A percentile compares a stretch with the other conserved stretches of the same genome.
Evolutionary conservation across 768 basidiomycete genomes (phyloP).

Genomic region (Mrakia gelida): DNA sequence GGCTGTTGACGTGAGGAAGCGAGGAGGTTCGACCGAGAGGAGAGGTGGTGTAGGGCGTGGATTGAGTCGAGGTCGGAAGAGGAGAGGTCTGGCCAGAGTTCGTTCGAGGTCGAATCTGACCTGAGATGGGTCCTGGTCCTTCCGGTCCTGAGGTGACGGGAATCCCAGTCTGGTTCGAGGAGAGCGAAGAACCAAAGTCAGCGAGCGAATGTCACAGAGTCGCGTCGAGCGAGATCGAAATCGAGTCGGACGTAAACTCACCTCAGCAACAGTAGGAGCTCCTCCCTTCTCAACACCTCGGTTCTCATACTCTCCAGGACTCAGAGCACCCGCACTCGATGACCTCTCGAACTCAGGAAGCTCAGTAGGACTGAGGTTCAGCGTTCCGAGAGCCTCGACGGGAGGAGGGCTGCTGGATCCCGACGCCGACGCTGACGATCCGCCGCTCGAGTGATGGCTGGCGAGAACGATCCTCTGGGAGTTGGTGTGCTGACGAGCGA

Average conservation of each 20-base stretch:
- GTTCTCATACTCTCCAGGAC: not conserved
- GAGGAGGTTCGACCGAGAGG: not conserved
- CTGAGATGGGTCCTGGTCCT: slow-evolving; percentile 3
- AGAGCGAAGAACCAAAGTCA: not conserved
- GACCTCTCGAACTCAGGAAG: not conserved
- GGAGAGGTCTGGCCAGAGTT: not conserved
- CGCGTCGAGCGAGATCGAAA: too few species aligned
- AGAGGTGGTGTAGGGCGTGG: not conserved
- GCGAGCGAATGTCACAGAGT: not conserved
- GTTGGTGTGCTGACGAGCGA: not conserved
- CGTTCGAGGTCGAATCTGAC: not conserved
- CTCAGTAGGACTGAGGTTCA: slow-evolving; percentile 2
- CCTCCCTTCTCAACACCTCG: slow-evolving; percentile 1
- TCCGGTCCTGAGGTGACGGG: not conserved
- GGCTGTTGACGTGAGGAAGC: not conserved
- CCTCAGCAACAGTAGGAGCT: slow-evolving; percentile 11
- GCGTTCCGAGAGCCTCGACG: not conserved
- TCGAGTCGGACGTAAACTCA: not conserved
- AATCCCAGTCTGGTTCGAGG: not conserved
- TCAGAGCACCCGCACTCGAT: not conserved
- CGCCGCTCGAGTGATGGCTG: not conserved
- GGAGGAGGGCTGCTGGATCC: not conserved
- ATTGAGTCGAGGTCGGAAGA: not conserved
- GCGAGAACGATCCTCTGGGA: not conserved
- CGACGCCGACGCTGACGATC: not conserved